Conservation (phyloP, 2,329 filamentous ascomycete genomes). For the Endocalyx cinctus region DNA sequence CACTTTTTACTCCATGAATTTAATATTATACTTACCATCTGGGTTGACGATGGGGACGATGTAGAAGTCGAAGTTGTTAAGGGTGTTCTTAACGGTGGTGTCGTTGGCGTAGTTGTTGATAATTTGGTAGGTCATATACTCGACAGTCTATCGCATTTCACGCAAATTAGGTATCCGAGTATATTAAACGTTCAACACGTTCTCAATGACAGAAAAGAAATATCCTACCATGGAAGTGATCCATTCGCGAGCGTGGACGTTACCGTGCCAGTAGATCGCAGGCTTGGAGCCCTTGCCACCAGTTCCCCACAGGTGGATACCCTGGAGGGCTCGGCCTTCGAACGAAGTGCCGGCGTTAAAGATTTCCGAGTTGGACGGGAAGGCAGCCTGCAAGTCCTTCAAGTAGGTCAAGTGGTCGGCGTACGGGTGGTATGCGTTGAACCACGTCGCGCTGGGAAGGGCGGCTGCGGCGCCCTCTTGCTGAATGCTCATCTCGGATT, state of each 20-base stretch:
- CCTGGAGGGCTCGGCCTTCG: conserved; percentile 52
- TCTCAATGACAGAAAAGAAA: too few species aligned
- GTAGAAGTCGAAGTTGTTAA: conserved; percentile 56
- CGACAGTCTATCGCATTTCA: conserved; percentile 31
- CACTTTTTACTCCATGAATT: neutral
- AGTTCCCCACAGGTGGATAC: conserved; percentile 50
- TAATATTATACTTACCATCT: conserved; percentile 33
- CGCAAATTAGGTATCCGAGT: too few species aligned
- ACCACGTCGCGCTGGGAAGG: conserved; percentile 41
- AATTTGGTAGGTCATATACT: conserved; percentile 45
- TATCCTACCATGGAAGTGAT: conserved; percentile 24
- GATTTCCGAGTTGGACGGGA: conserved; percentile 44
- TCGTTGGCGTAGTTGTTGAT: conserved; percentile 40
- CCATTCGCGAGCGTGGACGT: conserved; percentile 29
- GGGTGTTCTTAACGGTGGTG: conserved; percentile 36
- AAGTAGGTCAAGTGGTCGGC: conserved; percentile 47
- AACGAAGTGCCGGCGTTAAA: conserved; percentile 42
- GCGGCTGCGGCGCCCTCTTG: conserved; percentile 14
- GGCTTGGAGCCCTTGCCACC: conserved; percentile 41
- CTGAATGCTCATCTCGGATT: conserved; percentile 4
- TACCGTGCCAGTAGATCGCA: conserved; percentile 47
- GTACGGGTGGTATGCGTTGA: conserved; percentile 49
- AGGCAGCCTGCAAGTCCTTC: conserved; percentile 39
- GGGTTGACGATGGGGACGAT: conserved; percentile 52
- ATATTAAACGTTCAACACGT: too few species aligned